Conservation (phyloP, 2,329 filamentous ascomycete species). For the Chaetomiaceae sp. region DNA sequence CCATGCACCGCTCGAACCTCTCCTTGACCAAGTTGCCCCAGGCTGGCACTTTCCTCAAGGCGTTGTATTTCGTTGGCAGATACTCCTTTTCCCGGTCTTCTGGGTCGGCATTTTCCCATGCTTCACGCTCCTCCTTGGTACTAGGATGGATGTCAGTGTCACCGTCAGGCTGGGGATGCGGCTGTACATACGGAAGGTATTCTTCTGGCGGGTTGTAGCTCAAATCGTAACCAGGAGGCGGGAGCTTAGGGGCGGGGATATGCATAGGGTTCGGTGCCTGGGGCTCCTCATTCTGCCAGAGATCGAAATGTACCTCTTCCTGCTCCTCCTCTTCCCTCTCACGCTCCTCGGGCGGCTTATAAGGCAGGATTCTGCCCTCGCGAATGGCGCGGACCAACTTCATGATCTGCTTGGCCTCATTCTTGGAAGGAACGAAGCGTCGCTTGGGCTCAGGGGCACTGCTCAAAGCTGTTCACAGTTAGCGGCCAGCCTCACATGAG, state of each 20-base stretch:
- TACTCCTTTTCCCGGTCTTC: conserved; percentile 91
- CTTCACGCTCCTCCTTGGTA: conserved; percentile 73
- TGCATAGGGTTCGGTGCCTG: conserved; percentile 87
- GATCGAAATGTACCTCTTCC: conserved; percentile 72
- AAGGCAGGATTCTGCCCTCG: conserved; percentile 89
- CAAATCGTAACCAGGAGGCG: conserved; percentile 89
- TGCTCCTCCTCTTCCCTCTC: conserved; percentile 68
- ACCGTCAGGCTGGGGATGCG: background rate
- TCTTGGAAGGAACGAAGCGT: conserved; percentile 91
- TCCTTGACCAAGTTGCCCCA: conserved; percentile 91
- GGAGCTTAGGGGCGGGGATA: conserved; percentile 86
- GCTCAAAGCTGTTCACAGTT: conserved; percentile 55
- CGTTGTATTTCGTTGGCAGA: conserved; percentile 74
- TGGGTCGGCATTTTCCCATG: conserved; percentile 80
- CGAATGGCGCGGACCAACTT: conserved; percentile 95
- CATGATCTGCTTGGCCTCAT: conserved; percentile 93
- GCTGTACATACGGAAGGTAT: conserved; percentile 62
- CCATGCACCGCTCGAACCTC: conserved; percentile 85
- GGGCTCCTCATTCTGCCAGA: conserved; percentile 90
- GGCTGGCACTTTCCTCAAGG: conserved; percentile 85
- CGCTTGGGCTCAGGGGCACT: conserved; percentile 94
- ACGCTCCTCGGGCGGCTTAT: conserved; percentile 66
- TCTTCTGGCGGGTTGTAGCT: conserved; percentile 95
- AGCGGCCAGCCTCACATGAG: background rate
- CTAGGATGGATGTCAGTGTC: conserved; percentile 14